Conservation (phyloP, 345 rosid genomes). For the Eucalyptus globulus region DNA sequence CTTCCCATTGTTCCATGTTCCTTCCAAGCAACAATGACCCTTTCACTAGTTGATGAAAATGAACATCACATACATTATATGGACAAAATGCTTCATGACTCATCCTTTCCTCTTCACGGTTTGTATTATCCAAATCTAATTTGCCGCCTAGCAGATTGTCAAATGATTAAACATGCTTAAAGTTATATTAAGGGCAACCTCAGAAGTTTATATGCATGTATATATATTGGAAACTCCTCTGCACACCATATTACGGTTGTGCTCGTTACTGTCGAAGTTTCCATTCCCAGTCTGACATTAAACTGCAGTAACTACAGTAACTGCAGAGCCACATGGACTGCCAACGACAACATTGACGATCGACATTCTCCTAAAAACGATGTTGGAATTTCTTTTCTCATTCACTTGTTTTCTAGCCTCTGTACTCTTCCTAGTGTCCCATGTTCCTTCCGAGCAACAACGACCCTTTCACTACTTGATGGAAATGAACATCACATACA, state of each 20-base stretch:
- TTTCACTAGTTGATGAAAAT: neutral
- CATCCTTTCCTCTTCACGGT: neutral
- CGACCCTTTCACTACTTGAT: neutral
- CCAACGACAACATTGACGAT: neutral
- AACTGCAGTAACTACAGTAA: neutral
- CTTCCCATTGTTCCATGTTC: neutral
- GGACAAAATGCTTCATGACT: neutral
- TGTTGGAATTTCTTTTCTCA: neutral
- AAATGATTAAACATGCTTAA: neutral
- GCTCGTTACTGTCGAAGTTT: too few relatives aligned
- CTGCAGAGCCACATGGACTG: rapidly evolving
- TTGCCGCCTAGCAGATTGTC: neutral
- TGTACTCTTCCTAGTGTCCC: neutral
- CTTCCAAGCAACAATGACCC: neutral
- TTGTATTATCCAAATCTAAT: neutral
- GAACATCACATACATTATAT: neutral
- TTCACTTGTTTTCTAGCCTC: neutral
- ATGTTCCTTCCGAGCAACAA: neutral
- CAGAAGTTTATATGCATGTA: too few relatives aligned
- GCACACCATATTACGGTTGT: too few relatives aligned
- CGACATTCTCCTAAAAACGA: neutral
- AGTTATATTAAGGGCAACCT: too few relatives aligned
- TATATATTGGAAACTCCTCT: too few relatives aligned
- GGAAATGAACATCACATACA: neutral
- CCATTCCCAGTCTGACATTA: neutral